Evolutionary conservation across 2,329 filamentous ascomycete genomes (phyloP).

Genomic region (Periconia digitata): DNA sequence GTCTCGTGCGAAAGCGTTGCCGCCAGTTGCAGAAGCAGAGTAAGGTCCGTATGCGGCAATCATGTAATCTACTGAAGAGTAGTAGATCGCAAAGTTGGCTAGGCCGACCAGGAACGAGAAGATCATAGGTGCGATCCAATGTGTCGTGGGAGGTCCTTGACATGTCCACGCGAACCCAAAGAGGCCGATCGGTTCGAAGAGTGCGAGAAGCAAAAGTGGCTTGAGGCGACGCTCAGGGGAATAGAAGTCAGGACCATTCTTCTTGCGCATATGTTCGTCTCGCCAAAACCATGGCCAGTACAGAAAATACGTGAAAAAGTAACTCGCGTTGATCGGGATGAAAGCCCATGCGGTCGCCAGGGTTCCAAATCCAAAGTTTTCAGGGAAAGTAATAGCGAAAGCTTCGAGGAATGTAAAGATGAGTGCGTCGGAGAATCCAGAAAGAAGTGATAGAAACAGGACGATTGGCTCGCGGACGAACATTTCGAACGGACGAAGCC

Average conservation of each 20-base stretch:
- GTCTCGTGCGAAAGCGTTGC: slow-evolving; percentile 73
- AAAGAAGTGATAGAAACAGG: slow-evolving; percentile 68
- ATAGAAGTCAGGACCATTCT: slow-evolving; percentile 48
- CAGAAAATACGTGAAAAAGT: slow-evolving; percentile 62
- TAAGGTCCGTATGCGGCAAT: slow-evolving; percentile 73
- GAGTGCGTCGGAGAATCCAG: slow-evolving; percentile 72
- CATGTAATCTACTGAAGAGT: slow-evolving; percentile 78
- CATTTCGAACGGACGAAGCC: slow-evolving; percentile 61
- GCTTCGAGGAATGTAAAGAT: slow-evolving; percentile 78
- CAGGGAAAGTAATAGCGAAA: slow-evolving; percentile 65
- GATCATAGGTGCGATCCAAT: slow-evolving; percentile 69
- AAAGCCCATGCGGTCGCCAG: slow-evolving; percentile 60
- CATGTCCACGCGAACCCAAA: slow-evolving; percentile 71
- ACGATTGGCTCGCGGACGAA: slow-evolving; percentile 75
- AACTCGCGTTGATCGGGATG: slow-evolving; percentile 58
- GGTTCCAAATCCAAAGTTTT: slow-evolving; percentile 62
- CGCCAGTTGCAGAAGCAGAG: slow-evolving; percentile 72
- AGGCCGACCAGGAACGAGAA: slow-evolving; percentile 68
- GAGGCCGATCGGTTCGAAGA: slow-evolving; percentile 65
- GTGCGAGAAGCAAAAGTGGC: slow-evolving; percentile 62
- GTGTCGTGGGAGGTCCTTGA: slow-evolving; percentile 59
- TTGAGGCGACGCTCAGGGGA: slow-evolving; percentile 64
- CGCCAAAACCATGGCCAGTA: slow-evolving; percentile 55
- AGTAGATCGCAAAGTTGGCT: slow-evolving; percentile 70
- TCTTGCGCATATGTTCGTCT: slow-evolving; percentile 43